phyloP scores from a whole-genome alignment of 306 rosid genomes.

The Castanea sativa region DNA sequence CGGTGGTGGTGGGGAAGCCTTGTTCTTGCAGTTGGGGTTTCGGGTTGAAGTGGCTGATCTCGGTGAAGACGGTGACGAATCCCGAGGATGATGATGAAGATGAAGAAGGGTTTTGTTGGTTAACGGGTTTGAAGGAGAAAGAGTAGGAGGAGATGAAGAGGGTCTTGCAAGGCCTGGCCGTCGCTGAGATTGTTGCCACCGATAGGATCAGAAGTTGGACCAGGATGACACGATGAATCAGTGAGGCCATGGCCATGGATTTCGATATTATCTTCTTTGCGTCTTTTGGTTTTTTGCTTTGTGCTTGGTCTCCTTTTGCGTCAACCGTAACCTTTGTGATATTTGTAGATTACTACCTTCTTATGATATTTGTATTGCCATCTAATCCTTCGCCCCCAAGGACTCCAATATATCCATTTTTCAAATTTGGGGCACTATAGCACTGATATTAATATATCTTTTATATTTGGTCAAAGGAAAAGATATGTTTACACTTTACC shows the following conservation, averaged over 20 bases:
- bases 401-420: too few species aligned
- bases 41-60: conserved; percentile 19
- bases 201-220: background rate
- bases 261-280: background rate
- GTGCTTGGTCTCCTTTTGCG: too few species aligned
- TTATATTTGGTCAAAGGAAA: too few species aligned
- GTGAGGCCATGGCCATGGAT: conserved; percentile 35
- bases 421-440: too few species aligned
- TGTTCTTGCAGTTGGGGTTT: conserved; percentile 1
- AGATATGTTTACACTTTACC: too few species aligned
- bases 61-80: conserved; percentile 40
- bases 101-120: conserved; percentile 17
- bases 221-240: conserved; percentile 21
- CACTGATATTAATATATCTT: too few species aligned
- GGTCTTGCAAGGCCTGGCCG: conserved; percentile 57
- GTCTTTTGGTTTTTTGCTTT: background rate
- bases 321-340: too few species aligned
- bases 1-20: conserved; percentile 17
- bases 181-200: conserved; percentile 15
- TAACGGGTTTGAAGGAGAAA: conserved; percentile 38
- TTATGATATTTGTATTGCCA: too few species aligned
- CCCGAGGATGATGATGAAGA: background rate
- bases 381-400: too few species aligned
- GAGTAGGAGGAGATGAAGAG: conserved; percentile 50
- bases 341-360: too few species aligned